Percentiles rank a stretch among this genome's conserved stretches.
Conservation (phyloP, 441 rosid species). For the Erodium trifolium region DNA sequence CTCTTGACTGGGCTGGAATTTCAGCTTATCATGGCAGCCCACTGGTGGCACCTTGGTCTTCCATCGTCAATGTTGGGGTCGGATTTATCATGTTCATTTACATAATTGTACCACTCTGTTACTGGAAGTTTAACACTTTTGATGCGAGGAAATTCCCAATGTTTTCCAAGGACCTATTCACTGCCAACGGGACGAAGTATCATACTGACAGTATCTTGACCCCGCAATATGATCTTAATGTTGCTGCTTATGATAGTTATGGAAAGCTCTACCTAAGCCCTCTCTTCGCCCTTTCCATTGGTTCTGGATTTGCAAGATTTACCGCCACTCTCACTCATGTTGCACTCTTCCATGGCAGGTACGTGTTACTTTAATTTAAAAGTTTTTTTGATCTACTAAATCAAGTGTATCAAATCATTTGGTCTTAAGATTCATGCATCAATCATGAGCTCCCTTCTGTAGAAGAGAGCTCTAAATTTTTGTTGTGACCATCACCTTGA, state of each 20-base stretch:
- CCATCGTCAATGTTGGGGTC: constrained; percentile 73
- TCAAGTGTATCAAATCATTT: too few species aligned
- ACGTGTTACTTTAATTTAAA: constrained; percentile 11
- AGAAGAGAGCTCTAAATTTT: too few species aligned
- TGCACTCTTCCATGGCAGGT: constrained; percentile 81
- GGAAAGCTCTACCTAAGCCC: constrained; percentile 40
- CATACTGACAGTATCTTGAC: constrained; percentile 56
- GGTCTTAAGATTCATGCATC: too few species aligned
- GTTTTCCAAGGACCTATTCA: constrained; percentile 67
- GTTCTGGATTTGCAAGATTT: constrained; percentile 78
- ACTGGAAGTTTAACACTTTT: constrained; percentile 30
- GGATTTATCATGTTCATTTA: constrained; percentile 88
- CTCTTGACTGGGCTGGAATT: constrained; percentile 36
- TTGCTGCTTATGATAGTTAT: constrained; percentile 38
- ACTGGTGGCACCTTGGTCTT: constrained; percentile 76
- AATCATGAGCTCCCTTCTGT: too few species aligned
- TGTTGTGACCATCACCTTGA: too few species aligned
- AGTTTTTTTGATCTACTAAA: too few species aligned
- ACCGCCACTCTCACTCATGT: constrained; percentile 78
- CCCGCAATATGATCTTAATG: constrained; percentile 54
- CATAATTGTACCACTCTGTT: constrained; percentile 77
- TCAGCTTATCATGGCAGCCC: constrained; percentile 98
- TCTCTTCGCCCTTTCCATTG: constrained; percentile 47
- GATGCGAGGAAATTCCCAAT: constrained; percentile 66
- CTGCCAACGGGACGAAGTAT: constrained; percentile 45